These are phyloP conservation scores for Hymenoscyphus scutula DNA, from an alignment of 2,329 filamentous ascomycete species.

Conservation along the genomic window DNA sequence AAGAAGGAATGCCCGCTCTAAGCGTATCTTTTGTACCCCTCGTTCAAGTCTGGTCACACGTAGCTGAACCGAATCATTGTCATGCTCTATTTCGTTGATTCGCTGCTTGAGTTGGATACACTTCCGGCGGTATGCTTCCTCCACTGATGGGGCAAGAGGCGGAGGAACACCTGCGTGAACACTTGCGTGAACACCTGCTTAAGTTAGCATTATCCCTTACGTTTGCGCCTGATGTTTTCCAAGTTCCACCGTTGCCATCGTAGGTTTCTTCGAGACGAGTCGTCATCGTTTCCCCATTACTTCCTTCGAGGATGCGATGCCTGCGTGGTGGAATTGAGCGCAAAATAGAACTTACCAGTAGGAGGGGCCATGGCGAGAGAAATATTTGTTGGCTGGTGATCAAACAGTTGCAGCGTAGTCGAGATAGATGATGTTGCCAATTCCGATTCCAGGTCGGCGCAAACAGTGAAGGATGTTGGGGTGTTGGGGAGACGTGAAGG, in stretches of 20 bases:
- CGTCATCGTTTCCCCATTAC: neutral
- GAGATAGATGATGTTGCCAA: neutral
- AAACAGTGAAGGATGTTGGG: neutral
- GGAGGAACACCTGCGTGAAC: constrained; percentile 52
- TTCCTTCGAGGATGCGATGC: neutral
- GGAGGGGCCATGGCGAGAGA: constrained; percentile 27
- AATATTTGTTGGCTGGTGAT: neutral
- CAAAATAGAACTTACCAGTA: constrained; percentile 23
- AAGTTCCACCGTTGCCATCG: neutral
- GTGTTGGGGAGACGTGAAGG: neutral
- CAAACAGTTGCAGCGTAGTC: neutral
- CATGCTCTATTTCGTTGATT: constrained; percentile 85
- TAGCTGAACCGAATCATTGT: constrained; percentile 79
- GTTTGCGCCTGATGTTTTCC: neutral
- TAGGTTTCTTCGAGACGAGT: neutral
- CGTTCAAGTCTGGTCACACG: constrained; percentile 78
- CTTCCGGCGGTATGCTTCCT: constrained; percentile 94
- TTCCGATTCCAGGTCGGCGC: neutral
- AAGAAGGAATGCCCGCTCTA: constrained; percentile 75
- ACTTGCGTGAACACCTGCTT: no score
- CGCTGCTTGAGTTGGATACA: constrained; percentile 92
- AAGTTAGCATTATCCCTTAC: neutral
- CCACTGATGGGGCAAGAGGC: constrained; percentile 79
- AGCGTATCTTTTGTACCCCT: constrained; percentile 85
- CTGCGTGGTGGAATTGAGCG: neutral